These are phyloP conservation scores for Erysimum cheiranthoides DNA, from an alignment of 345 rosid genomes.

Conservation along the genomic window DNA sequence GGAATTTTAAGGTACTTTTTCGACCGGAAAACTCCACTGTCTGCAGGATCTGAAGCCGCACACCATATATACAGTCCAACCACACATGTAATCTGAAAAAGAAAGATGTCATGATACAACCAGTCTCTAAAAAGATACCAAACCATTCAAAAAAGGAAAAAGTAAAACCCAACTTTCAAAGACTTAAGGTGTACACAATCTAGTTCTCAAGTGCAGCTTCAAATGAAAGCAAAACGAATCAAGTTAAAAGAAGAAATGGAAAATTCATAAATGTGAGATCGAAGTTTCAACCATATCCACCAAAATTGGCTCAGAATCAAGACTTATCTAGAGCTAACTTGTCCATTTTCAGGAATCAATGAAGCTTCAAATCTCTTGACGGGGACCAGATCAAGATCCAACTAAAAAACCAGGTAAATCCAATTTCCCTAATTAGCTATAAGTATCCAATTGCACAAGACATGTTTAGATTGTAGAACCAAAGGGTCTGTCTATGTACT, in stretches of 20 bases:
- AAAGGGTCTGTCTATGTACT: constrained; percentile 19
- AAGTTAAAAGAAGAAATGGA: constrained; percentile 3
- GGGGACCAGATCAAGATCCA: constrained; percentile 36
- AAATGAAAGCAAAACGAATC: background rate
- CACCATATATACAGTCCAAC: constrained; percentile 84
- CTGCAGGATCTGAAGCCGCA: constrained; percentile 95
- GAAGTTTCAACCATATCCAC: background rate
- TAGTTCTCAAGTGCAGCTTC: background rate
- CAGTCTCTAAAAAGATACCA: constrained; percentile 1
- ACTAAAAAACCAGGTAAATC: constrained; percentile 17
- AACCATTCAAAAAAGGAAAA: background rate
- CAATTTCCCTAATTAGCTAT: constrained; percentile 33
- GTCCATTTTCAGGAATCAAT: background rate
- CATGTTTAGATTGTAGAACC: constrained; percentile 28
- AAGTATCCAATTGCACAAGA: background rate
- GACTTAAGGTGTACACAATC: constrained; percentile 10
- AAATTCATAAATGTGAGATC: constrained; percentile 8
- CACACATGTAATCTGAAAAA: constrained; percentile 67
- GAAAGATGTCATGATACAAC: constrained; percentile 1
- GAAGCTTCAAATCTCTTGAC: background rate
- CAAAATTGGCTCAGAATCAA: constrained; percentile 2
- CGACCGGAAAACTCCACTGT: constrained; percentile 73
- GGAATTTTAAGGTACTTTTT: constrained; percentile 77
- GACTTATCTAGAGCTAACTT: constrained; percentile 23
- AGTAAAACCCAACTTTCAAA: background rate